A percentile compares a stretch with the other conserved stretches of the same genome.
Evolutionary conservation across 2,329 filamentous ascomycete genomes (phyloP).

Genomic region (Venturia aucupariae): DNA sequence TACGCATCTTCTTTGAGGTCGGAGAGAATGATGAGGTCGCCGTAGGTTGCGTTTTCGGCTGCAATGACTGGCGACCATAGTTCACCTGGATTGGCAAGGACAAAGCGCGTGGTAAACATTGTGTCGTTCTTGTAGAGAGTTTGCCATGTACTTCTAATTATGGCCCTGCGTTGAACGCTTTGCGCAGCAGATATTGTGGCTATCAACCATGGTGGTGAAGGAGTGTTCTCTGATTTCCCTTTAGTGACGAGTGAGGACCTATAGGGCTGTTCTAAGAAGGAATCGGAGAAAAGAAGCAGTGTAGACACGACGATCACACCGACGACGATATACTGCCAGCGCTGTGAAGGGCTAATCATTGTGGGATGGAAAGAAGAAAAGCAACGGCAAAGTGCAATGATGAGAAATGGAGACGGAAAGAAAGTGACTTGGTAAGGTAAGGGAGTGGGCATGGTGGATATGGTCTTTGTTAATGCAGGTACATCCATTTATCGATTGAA

Average conservation of each 20-base stretch:
- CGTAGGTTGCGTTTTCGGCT: conserved; percentile 26
- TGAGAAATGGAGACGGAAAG: background rate
- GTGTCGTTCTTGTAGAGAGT: conserved; percentile 23
- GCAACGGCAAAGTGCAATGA: background rate
- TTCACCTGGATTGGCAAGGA: conserved; percentile 25
- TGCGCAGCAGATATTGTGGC: conserved; percentile 10
- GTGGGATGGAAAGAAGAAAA: background rate
- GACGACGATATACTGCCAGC: background rate
- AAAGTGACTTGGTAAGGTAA: background rate
- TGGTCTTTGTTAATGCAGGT: background rate
- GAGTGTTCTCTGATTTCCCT: background rate
- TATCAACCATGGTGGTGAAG: conserved; percentile 5
- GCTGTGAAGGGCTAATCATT: background rate
- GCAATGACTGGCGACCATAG: conserved; percentile 22
- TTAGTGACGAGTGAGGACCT: background rate
- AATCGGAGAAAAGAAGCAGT: background rate
- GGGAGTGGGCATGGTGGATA: background rate
- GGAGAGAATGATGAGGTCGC: conserved; percentile 29
- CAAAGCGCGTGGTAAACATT: conserved; percentile 24
- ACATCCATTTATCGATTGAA: background rate
- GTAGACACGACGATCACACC: background rate
- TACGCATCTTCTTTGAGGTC: conserved; percentile 25
- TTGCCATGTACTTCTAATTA: conserved; percentile 29
- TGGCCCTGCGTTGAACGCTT: conserved; percentile 6
- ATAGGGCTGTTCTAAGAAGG: conserved; percentile 2